Base-by-base conservation (phyloP, 352 stramenopile genomes). In the Globisporangium canariense region DNA sequence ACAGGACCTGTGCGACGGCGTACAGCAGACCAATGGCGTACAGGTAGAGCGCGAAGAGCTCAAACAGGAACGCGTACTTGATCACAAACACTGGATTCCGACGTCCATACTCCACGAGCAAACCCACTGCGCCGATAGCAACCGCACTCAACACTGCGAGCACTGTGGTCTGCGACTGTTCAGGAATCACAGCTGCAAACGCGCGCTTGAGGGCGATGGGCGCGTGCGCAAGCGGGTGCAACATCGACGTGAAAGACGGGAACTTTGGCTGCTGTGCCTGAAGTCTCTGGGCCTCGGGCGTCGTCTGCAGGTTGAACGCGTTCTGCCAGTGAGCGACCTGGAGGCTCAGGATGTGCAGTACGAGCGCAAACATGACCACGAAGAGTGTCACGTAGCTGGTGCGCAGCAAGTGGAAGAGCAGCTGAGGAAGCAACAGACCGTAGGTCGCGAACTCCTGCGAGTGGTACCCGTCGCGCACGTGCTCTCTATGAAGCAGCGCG, bases 281-380 rank as follows among this genome's bases (percentile, higher is more conserved):
- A 18, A 51, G 52, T 36, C n/a, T 16, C 10, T 52, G 40, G 2
- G 46, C 60, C 18, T 61, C 62, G 10, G 60, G 22, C 6, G 64
- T 64, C n/a, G 68, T 66, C 25, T 83, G 73, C 11, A 88, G 59
- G 25, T 78, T 73, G 53, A 93, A 93, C 30, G 78, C 72, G 10
- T 56, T 73, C 66, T 95, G 86, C 84, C 82, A 95, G 43, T 79
- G 71, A 0, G 77, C 66, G 9, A 95, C 54, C 68, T 93, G 83
- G 10, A 83, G 65, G 51, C 71, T 74, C 45, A 92, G 74, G 56
- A 93, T 86, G 45, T 90, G 80, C 28, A 93, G 59, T 20, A 72
- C 68, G 58, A 95, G 51, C 13, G 74, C 74, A 55, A 82, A 92
- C 73, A 93, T 86, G 46, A 91, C 68, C 46, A 85, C 75, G 20